Base-by-base conservation (phyloP, 2,329 filamentous ascomycete species). In the Clonostachys sp. region DNA sequence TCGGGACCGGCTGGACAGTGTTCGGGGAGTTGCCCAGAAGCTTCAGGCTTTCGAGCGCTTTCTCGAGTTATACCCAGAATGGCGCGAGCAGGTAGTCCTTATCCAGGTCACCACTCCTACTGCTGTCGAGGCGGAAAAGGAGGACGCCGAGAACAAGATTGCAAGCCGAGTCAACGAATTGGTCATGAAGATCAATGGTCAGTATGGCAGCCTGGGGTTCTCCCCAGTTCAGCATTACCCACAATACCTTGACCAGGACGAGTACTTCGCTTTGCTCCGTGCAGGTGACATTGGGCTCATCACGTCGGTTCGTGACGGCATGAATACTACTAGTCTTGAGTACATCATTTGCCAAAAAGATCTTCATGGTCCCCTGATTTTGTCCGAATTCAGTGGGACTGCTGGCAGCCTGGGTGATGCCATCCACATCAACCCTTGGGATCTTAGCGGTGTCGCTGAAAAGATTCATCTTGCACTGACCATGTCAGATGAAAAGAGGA, bases 381-480 rank as follows among this genome's bases (percentile, higher is more conserved):
- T 97, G 20, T 97, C 94, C 13, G 92, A 97, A 65, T 97, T 97
- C 66, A 96, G 91, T 52, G 92, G 92, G 49, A 96, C 92, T 1
- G 91, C 92, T 34, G 89, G 89, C 46, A 94, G 86, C 48, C 77
- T 97, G 36, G 81, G 81, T 51, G 87, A 88, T 59, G 92, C 92
- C 34, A 91, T 96, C 51, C 90, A 95, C 66, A 96, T 97, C 73
- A 97, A 97, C 68, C 92, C 92, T 2, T 97, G 91, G 90, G 91
- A 96, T 62, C 77, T 92, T 47, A 83, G 79, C 24, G 89, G 88
- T 35, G 91, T 96, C 13, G 91, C 91, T 5, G 81, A 86, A 45
- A 84, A 90, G 53, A 91, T 97, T 62, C 81, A 95, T 60, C 72
- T 83, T 46, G 92, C 91, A 5, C 75, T 97, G 50, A 86, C 80